These are phyloP conservation scores for Punctularia strigosozonata DNA, from an alignment of 768 basidiomycete genomes.

Conservation along the genomic window DNA sequence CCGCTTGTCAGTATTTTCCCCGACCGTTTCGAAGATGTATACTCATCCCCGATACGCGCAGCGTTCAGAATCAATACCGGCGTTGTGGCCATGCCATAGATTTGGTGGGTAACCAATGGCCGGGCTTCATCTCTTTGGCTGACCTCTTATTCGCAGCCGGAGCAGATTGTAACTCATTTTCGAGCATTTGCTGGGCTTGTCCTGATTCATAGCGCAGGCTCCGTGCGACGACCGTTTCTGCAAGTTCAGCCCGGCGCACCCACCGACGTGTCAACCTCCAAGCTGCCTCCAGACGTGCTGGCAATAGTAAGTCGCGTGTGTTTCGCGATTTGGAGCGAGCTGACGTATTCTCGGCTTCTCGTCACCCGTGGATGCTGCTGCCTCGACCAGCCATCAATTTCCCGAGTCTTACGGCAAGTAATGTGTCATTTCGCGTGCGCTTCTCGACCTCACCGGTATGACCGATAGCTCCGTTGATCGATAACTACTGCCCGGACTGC, in stretches of 20 bases:
- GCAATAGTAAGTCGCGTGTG: conserved; percentile 51
- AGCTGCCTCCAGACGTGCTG: conserved; percentile 54
- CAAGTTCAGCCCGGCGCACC: conserved; percentile 62
- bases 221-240: conserved; percentile 53
- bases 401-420: conserved; percentile 58
- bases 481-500: conserved; percentile 17
- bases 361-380: conserved; percentile 9
- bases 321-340: not conserved
- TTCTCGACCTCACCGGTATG: conserved; percentile 7
- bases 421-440: conserved; percentile 8
- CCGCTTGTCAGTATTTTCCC: no score
- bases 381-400: conserved; percentile 44
- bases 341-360: conserved; percentile 2
- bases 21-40: no score
- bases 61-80: not conserved
- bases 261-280: conserved; percentile 40
- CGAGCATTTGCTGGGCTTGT: conserved; percentile 9
- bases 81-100: not conserved
- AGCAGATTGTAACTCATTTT: conserved; percentile 37
- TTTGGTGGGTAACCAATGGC: not conserved
- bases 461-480: conserved; percentile 16
- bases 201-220: conserved; percentile 30
- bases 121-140: not conserved
- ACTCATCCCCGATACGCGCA: no score
- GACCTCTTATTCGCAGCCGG: conserved; percentile 28